Base-by-base conservation (phyloP, 148 eudicot species). In the Cornus florida region DNA sequence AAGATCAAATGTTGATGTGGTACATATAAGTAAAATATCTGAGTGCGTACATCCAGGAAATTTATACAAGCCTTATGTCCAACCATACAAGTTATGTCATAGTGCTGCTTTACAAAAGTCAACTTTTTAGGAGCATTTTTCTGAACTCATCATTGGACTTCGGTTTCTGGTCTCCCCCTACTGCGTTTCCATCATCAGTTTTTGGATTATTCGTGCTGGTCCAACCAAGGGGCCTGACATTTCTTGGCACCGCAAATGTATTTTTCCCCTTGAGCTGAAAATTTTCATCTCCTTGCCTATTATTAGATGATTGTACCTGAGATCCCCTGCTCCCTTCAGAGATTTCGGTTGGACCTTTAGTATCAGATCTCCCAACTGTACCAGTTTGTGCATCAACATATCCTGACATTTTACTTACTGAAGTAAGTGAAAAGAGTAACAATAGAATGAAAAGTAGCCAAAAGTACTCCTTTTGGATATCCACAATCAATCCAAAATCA, bases 71-170 rank as follows among this genome's bases (percentile, higher is more conserved):
- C 56, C 56, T 71, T 2, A 11, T 50, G 38, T 35, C 38, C 38
- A 43, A 43, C 43, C 74, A 48, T 16, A 17, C 41, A 17, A 64
- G 57, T 64, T 39, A n/a, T n/a, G 14, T 67, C 13, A 9, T 4
- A 7, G 22, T 64, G 57, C n/a, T 4, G 28, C 22, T 65, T 24
- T 31, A 11, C 0, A 4, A 69, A 67, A 12, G 22, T 69, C 69
- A 82, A 10, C 17, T 60, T 82, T 86, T 88, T 23, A 96, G 69
- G 35, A 96, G 81, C 95, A 94, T 83, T 35, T 94, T 87, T 74
- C 99, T 83, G 83, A 96, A 93, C 79, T 93, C 99, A 62, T 92
- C 90, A 72, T 96, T 96, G 10, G 99, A 92, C 86, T 96, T 96
- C 10, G 95, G 98, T 14, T 72, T 86, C 83, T 89, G 93, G 5